Conservation (phyloP, 2,329 filamentous ascomycete genomes). For the Neoarthrinium moseri region DNA sequence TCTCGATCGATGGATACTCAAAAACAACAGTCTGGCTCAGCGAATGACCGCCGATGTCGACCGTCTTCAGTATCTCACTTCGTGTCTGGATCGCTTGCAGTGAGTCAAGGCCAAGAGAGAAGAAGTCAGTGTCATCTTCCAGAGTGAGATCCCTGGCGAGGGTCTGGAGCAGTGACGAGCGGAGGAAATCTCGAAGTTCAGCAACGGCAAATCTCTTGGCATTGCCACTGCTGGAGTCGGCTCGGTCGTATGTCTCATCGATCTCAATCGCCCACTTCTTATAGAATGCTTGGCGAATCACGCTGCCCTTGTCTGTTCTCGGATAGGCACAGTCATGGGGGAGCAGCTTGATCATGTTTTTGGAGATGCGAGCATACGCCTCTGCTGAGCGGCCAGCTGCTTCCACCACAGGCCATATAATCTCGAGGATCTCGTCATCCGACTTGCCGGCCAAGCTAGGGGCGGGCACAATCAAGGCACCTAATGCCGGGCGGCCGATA, state of each 20-base stretch:
- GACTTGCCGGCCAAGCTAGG: slow-evolving; percentile 13
- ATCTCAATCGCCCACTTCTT: slow-evolving; percentile 41
- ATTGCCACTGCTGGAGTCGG: slow-evolving; percentile 19
- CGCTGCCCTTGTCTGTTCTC: slow-evolving; percentile 51
- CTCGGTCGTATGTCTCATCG: slow-evolving; percentile 33
- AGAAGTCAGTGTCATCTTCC: slow-evolving; percentile 52
- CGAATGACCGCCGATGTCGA: slow-evolving; percentile 45
- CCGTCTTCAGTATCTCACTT: slow-evolving; percentile 45
- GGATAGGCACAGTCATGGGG: slow-evolving; percentile 40
- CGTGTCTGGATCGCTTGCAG: slow-evolving; percentile 58
- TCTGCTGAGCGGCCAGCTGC: slow-evolving; percentile 28
- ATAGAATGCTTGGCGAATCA: slow-evolving; percentile 50
- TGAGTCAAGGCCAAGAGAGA: slow-evolving; percentile 56
- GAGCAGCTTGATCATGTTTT: slow-evolving; percentile 49
- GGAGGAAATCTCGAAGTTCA: slow-evolving; percentile 26
- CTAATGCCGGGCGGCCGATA: slow-evolving; percentile 43
- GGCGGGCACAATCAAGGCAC: slow-evolving; percentile 34
- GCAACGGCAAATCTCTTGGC: slow-evolving; percentile 8
- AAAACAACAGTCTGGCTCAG: slow-evolving; percentile 59
- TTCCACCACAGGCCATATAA: slow-evolving; percentile 33
- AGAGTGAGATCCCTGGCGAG: slow-evolving; percentile 23
- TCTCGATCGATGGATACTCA: slow-evolving; percentile 49
- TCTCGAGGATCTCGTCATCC: slow-evolving; percentile 25
- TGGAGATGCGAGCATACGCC: slow-evolving; percentile 37
- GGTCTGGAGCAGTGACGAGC: slow-evolving; percentile 24